Percentiles rank a stretch among this genome's conserved stretches.
Evolutionary conservation across 257 asterid genomes (phyloP).

Genomic region (Leptodermis oblonga): DNA sequence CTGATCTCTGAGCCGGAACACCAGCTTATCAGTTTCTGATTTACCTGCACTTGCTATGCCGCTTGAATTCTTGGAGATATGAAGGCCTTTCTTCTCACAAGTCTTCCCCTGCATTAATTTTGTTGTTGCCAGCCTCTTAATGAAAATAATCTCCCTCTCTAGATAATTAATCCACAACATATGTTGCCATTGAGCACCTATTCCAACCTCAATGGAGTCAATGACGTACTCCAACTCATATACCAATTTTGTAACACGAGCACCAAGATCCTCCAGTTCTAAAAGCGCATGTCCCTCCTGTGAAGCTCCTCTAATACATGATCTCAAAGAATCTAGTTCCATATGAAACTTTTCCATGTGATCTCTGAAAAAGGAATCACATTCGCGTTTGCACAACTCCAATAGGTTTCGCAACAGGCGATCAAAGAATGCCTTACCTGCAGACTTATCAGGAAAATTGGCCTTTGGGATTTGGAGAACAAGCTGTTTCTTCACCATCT

Average conservation of each 20-base stretch:
- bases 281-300: neutral
- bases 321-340: constrained; percentile 1
- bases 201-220: neutral
- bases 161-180: neutral
- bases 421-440: neutral
- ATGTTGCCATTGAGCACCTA: constrained; percentile 2
- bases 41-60: neutral
- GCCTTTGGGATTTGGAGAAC: neutral
- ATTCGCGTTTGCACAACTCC: neutral
- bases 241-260: neutral
- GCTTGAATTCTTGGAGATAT: neutral
- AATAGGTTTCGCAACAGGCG: neutral
- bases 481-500: neutral
- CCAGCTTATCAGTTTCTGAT: neutral
- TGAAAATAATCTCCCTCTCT: neutral
- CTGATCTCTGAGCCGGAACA: neutral
- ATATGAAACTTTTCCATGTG: neutral
- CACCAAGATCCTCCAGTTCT: neutral
- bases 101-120: constrained; percentile 1
- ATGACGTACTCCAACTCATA: neutral
- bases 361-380: neutral
- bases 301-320: neutral
- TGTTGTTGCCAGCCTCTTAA: neutral
- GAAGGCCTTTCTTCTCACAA: neutral
- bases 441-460: neutral